Base-by-base conservation (phyloP, 1,284 basidiomycete genomes). In the Rhodotorula sp. region DNA sequence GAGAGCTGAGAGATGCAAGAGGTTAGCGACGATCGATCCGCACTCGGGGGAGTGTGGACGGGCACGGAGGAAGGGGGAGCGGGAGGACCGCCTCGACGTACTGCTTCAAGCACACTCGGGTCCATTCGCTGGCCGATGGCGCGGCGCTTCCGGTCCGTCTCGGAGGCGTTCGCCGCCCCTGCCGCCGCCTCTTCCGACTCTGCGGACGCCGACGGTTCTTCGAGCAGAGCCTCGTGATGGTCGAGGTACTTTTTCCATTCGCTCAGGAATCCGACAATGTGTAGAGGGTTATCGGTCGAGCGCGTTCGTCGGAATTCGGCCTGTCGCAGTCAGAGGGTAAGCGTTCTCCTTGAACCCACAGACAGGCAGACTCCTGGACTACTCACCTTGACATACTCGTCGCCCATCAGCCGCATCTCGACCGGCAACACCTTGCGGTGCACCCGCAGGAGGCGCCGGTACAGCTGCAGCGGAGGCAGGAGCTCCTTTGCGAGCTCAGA, bases 241-340 rank as follows among this genome's bases (percentile, higher is more conserved):
- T 95, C 91, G 66, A 97, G 85, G 81, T 97, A 97, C 70, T 87
- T 80, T 81, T 95, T 96, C 94, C 94, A 97, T 78, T 96, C 91
- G 6, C 89, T 90, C 23, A 97, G 84, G 80, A 97, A 97, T 3
- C 92, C 93, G 80, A 97, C 93, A 74, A 96, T 88, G 80, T 96
- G 88, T 8, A 90, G 85, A 3, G 92, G 91, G 82, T 97, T 96
- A 48, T 89, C 89, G 18, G 89, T 87, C n/a, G 86, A 83, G 76
- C 84, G 87, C 73, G 95, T 93, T 62, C 89, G 84, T 29, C 90
- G 87, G 80, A 96, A 97, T 81, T 97, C 93, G 39, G 77, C 77
- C 75, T 78, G 69, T 29, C 8, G 12, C 18, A 15, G 15, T 23
- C 16, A 23, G 46, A 51, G 59, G 12, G 29, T 39, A 48, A 29